phyloP scores from a whole-genome alignment of 495 filamentous ascomycete genomes.

The Aspergillus incahuasiensis region DNA sequence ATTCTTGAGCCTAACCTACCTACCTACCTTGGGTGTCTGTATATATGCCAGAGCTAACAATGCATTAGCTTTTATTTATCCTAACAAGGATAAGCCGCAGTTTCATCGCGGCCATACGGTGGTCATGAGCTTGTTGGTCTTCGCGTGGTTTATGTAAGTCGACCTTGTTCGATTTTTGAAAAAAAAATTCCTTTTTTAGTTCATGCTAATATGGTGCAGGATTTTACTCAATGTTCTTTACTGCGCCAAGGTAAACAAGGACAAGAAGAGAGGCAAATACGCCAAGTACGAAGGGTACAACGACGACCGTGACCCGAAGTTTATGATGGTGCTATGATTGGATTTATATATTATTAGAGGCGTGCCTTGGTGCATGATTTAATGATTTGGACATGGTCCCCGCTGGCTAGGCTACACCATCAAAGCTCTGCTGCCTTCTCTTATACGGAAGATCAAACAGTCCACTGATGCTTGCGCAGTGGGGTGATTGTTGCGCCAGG shows the following conservation, averaged over 20 bases:
- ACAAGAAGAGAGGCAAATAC: constrained; percentile 61
- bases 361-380: background rate
- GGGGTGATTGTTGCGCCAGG: background rate
- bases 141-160: constrained; percentile 64
- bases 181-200: no score
- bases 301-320: constrained; percentile 64
- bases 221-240: constrained; percentile 60
- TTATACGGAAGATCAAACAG: no score
- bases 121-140: constrained; percentile 52
- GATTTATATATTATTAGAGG: background rate
- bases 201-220: constrained; percentile 28
- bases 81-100: constrained; percentile 41
- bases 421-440: no score
- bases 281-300: constrained; percentile 51
- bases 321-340: constrained; percentile 54
- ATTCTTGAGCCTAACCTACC: no score
- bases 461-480: no score
- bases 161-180: no score
- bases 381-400: background rate
- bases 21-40: no score
- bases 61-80: constrained; percentile 53
- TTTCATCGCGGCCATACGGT: constrained; percentile 55
- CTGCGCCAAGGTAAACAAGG: constrained; percentile 61
- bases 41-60: constrained; percentile 3
- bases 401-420: no score